Base-by-base conservation (phyloP, 2,329 filamentous ascomycete species). In the Leptosphaerulina australis region DNA sequence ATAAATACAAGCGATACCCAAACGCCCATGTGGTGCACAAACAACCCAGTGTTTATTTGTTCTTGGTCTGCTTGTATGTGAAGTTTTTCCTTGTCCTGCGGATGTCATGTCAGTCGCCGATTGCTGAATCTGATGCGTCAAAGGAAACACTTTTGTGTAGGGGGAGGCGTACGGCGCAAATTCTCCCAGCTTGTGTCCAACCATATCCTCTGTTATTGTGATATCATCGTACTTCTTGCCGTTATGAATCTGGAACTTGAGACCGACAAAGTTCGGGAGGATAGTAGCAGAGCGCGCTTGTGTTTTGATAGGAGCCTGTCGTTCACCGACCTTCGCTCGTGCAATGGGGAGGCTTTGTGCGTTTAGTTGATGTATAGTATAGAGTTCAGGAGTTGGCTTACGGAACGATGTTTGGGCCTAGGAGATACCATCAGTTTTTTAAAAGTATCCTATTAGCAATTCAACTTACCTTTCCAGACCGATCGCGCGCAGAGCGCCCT, bases 111-210 rank as follows among this genome's bases (percentile, higher is more conserved):
- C 28, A 63, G 52, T 37, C 20, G n/a, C 30, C 5, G 1, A 4
- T 17, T 10, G 12, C 9, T n/a, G 14, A 26, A n/a, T 15, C 5
- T 5, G 10, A 14, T 10, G 8, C 18, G 14, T 14, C 3, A n/a
- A 14, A 10, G 14, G n/a, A 3, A 25, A 2, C 14, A 9, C 7
- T 15, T 4, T 8, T 3, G 12, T 4, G 7, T 5, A 22, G 8
- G 10, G 20, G 10, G 10, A 30, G 29, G 39, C 90, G 68, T 83
- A 96, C 91, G 84, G 79, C 56, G 91, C 86, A 73, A 96, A 97
- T 76, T 97, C 92, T 64, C 92, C 92, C 62, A 97, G 81, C 77
- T 96, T 97, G 75, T 94, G 88, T 44, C 92, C 92, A 39, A 97
- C 92, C 92, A 97, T 97, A 68, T 96, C 90, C 72, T 96, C 92